These are phyloP conservation scores for Dacryopinax primogenitus DNA, from an alignment of 768 basidiomycete species.

Conservation along the genomic window DNA sequence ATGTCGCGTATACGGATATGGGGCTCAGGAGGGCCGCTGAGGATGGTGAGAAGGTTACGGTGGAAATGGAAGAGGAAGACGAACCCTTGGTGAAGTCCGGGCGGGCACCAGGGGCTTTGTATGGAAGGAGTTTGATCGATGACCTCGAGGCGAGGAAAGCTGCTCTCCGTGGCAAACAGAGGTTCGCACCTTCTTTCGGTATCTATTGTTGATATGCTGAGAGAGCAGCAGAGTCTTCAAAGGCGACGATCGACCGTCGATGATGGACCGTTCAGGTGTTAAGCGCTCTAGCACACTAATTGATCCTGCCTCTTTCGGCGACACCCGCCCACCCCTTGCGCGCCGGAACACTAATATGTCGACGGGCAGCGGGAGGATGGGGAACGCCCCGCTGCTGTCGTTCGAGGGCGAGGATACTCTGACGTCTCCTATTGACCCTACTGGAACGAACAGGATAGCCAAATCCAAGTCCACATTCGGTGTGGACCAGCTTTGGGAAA, in stretches of 20 bases:
- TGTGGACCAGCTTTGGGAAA: slow-evolving; percentile 85
- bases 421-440: slow-evolving; percentile 19
- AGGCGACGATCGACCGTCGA: slow-evolving; percentile 79
- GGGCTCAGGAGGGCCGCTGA: slow-evolving; percentile 59
- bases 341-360: slow-evolving; percentile 25
- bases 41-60: slow-evolving; percentile 57
- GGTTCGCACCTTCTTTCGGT: slow-evolving; percentile 34
- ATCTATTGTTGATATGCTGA: not conserved
- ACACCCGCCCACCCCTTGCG: slow-evolving; percentile 31
- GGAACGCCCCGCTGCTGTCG: slow-evolving; percentile 48
- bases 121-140: slow-evolving; percentile 81
- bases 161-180: slow-evolving; percentile 66
- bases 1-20: slow-evolving; percentile 48
- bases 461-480: slow-evolving; percentile 76
- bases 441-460: slow-evolving; percentile 20
- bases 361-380: slow-evolving; percentile 25
- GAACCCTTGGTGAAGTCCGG: slow-evolving; percentile 21
- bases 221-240: slow-evolving; percentile 52
- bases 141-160: slow-evolving; percentile 73
- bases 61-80: slow-evolving; percentile 38
- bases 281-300: slow-evolving; percentile 56
- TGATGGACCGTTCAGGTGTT: slow-evolving; percentile 65
- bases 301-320: slow-evolving; percentile 49
- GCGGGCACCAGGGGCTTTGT: slow-evolving; percentile 69
- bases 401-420: slow-evolving; percentile 42